Evolutionary conservation across 352 stramenopile genomes (phyloP).

Genomic region (Globisporangium parvum): DNA sequence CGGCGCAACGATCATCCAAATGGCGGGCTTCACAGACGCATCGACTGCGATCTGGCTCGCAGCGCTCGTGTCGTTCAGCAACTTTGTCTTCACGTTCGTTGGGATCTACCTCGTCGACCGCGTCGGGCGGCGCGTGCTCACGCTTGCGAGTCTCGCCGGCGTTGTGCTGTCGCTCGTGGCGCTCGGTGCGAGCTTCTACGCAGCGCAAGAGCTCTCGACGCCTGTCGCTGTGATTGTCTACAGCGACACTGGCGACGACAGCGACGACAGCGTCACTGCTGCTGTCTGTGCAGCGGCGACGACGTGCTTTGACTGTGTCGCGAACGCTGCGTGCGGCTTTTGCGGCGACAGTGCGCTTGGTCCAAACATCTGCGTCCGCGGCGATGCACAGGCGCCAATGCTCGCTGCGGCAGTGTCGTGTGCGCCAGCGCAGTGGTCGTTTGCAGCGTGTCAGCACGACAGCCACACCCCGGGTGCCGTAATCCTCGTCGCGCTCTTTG

Average conservation of each 20-base stretch:
- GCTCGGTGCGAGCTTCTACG: slow-evolving; percentile 40
- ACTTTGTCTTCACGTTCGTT: slow-evolving; percentile 67
- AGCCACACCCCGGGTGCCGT: slow-evolving; percentile 30
- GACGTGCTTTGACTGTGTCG: slow-evolving; percentile 68
- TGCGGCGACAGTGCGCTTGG: slow-evolving; percentile 12
- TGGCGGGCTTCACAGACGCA: slow-evolving; percentile 67
- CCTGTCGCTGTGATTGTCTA: slow-evolving; percentile 7
- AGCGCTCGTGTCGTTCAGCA: slow-evolving; percentile 60
- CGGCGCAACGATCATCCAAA: slow-evolving; percentile 73
- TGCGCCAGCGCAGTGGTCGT: slow-evolving; percentile 27
- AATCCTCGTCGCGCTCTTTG: slow-evolving; percentile 61
- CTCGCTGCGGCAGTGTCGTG: slow-evolving; percentile 13
- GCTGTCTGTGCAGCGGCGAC: slow-evolving; percentile 32
- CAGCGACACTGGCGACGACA: slow-evolving; percentile 7
- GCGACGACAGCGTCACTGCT: too few relatives aligned
- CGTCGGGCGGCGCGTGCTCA: slow-evolving; percentile 39
- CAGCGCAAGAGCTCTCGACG: slow-evolving; percentile 24
- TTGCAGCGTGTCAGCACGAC: slow-evolving; percentile 41
- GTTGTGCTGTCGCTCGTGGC: slow-evolving; percentile 37
- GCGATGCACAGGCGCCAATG: slow-evolving; percentile 5
- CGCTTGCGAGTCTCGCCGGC: slow-evolving; percentile 35
- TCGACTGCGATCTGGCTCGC: slow-evolving; percentile 76
- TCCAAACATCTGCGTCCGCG: slow-evolving; percentile 24
- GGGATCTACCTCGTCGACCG: slow-evolving; percentile 55
- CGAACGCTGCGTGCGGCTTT: slow-evolving; percentile 53